phyloP scores from a whole-genome alignment of 2,329 filamentous ascomycete species.

The Amylocarpus encephaloides region DNA sequence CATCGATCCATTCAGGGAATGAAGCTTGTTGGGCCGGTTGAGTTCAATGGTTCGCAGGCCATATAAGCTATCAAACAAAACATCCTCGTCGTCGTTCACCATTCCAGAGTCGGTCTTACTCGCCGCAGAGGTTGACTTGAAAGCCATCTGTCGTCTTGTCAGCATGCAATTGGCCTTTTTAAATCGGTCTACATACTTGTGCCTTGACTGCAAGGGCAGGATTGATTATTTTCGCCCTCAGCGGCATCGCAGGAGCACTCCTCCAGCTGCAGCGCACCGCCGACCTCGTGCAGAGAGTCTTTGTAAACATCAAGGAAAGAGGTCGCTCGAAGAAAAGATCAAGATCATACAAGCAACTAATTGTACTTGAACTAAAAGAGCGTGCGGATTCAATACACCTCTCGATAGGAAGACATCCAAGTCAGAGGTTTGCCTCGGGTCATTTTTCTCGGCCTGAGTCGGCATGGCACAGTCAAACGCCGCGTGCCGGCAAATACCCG shows the following conservation, averaged over 20 bases:
- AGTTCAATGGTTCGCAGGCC: slow-evolving; percentile 89
- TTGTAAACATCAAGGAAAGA: slow-evolving; percentile 49
- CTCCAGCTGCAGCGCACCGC: slow-evolving; percentile 39
- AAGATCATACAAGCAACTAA: slow-evolving; percentile 9
- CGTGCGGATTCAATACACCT: slow-evolving; percentile 16
- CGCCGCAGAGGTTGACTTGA: background rate
- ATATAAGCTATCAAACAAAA: slow-evolving; percentile 83
- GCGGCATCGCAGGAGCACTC: slow-evolving; percentile 58
- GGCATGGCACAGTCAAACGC: slow-evolving; percentile 1
- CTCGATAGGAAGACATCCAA: background rate
- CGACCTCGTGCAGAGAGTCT: slow-evolving; percentile 44
- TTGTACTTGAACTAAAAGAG: slow-evolving; percentile 15
- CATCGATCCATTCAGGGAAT: slow-evolving; percentile 92
- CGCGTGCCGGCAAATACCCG: too few species aligned
- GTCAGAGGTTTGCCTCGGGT: slow-evolving; percentile 13
- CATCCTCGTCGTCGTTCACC: slow-evolving; percentile 76
- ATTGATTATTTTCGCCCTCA: slow-evolving; percentile 67
- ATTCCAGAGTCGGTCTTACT: slow-evolving; percentile 25
- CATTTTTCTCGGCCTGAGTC: slow-evolving; percentile 12
- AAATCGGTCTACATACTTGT: slow-evolving; percentile 38
- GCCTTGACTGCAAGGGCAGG: slow-evolving; percentile 47
- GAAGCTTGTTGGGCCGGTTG: slow-evolving; percentile 86
- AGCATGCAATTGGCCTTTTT: slow-evolving; percentile 12
- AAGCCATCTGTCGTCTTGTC: slow-evolving; percentile 9
- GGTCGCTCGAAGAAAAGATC: background rate